Conservation (phyloP, 2,329 filamentous ascomycete species). For the Endoconidiophora polonica region DNA sequence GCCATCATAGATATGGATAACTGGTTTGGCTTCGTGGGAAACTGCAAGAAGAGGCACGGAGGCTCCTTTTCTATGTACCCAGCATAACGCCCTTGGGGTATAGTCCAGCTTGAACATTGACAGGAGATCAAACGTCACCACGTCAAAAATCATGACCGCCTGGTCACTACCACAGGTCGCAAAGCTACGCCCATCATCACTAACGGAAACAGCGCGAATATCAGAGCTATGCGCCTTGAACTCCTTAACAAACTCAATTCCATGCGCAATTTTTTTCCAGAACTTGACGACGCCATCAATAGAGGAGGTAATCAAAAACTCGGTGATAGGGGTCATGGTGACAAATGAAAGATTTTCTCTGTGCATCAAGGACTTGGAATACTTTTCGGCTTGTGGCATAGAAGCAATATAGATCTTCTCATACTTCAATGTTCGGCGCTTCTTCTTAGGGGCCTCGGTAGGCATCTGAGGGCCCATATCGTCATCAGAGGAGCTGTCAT, state of each 20-base stretch:
- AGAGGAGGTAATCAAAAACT: slow-evolving; percentile 90
- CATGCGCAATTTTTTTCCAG: slow-evolving; percentile 87
- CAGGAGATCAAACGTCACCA: slow-evolving; percentile 75
- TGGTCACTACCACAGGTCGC: slow-evolving; percentile 70
- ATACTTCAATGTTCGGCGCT: slow-evolving; percentile 75
- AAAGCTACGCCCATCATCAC: slow-evolving; percentile 81
- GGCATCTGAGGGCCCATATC: slow-evolving; percentile 89
- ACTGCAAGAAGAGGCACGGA: slow-evolving; percentile 75
- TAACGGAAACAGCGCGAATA: slow-evolving; percentile 68
- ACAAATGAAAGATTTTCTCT: slow-evolving; percentile 83
- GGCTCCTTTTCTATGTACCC: slow-evolving; percentile 79
- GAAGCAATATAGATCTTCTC: slow-evolving; percentile 91
- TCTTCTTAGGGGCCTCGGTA: slow-evolving; percentile 68
- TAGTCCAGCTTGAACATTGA: slow-evolving; percentile 67
- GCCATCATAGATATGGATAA: slow-evolving; percentile 76
- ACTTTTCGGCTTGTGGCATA: slow-evolving; percentile 62
- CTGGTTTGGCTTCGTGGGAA: slow-evolving; percentile 54
- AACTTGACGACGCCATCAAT: slow-evolving; percentile 96
- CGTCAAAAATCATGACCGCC: slow-evolving; percentile 65
- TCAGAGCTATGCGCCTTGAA: slow-evolving; percentile 82
- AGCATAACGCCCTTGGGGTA: slow-evolving; percentile 66
- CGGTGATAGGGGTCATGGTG: slow-evolving; percentile 75
- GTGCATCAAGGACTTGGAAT: slow-evolving; percentile 97
- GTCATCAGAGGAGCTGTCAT: slow-evolving; percentile 62
- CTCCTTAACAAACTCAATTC: slow-evolving; percentile 96